Evolutionary conservation across 2,329 filamentous ascomycete genomes (phyloP).

Genomic region (Xylariales sp.): DNA sequence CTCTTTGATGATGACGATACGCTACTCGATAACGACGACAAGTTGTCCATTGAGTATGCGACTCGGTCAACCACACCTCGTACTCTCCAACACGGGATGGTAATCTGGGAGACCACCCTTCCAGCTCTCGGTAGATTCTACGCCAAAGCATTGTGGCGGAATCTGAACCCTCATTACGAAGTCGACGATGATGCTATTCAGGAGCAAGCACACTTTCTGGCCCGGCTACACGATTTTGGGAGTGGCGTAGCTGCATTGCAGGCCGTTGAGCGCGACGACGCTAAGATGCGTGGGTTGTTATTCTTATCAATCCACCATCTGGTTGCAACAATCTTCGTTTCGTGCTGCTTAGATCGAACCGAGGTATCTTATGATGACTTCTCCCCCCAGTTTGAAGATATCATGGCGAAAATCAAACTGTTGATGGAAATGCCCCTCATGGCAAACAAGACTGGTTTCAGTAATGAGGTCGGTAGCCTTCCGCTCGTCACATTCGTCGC

Average conservation of each 20-base stretch:
- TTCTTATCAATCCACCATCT: conserved; percentile 17
- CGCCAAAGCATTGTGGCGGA: conserved; percentile 18
- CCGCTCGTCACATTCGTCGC: conserved; percentile 19
- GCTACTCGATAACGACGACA: conserved; percentile 6
- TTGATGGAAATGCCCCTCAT: conserved; percentile 6
- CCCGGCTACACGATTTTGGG: conserved; percentile 14
- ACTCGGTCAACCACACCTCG: conserved; percentile 12
- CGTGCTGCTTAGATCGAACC: conserved; percentile 21
- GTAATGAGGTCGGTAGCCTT: conserved; percentile 20
- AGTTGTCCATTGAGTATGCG: not conserved
- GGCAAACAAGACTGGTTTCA: conserved; percentile 16
- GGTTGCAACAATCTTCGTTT: conserved; percentile 15
- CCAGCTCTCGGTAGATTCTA: conserved; percentile 19
- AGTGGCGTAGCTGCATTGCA: conserved; percentile 14
- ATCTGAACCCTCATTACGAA: conserved; percentile 17
- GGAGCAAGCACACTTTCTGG: conserved; percentile 16
- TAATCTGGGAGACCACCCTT: conserved; percentile 18
- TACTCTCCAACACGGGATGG: conserved; percentile 15
- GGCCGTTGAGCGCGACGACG: conserved; percentile 2
- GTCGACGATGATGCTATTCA: conserved; percentile 14
- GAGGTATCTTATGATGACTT: conserved; percentile 22
- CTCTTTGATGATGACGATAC: conserved; percentile 17
- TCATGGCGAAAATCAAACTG: conserved; percentile 12
- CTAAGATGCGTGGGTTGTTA: conserved; percentile 10
- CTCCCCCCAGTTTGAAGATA: conserved; percentile 17